Base-by-base conservation (phyloP, 2,329 filamentous ascomycete genomes). In the Colletotrichum somersetense region DNA sequence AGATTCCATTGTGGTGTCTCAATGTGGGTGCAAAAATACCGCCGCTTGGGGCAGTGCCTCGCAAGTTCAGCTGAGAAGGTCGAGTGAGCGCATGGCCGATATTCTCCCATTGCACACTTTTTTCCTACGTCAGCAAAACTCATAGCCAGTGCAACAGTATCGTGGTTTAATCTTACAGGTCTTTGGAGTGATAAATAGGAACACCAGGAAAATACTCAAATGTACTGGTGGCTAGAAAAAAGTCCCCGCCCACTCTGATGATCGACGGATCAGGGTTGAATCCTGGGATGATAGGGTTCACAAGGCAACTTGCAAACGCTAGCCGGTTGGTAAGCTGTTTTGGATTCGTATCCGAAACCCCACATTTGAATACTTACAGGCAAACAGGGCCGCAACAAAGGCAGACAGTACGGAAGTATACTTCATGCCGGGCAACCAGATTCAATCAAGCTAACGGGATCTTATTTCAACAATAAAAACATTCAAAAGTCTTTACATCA, bases 191-290 rank as follows among this genome's bases (percentile, higher is more conserved):
- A 40, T 74, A 73, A 11, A 74, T 73, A 5, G 73, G 73, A 10
- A 74, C 66, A 12, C 73, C 73, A 1, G 73, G 73, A 18, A 74
- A 74, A 38, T 62, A 74, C 23, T 74, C 73, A 5, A 74, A 74
- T 1, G 71, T 74, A 26, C 70, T 73, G 1, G 73, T 74, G 18
- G 67, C 71, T 16, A 74, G 23, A 20, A 74, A 74, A 44, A 71
- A 74, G 44, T 74, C 73, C 18, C 50, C 56, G 1, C 44, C 71
- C 4, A 74, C 71, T 38, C 73, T 66, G 30, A 73, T 67, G 40
- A 74, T 73, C 1, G 58, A 65, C 6, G 73, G 73, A 42, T 74
- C 73, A 5, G 73, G 73, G 42, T 74, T 74, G 61, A 74, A 74
- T 2, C 73, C 73, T 1, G 73, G 73, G 14, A 74, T 71, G 20